Base-by-base conservation (phyloP, 2,329 filamentous ascomycete genomes). In the Cercospora zeae-maydis region DNA sequence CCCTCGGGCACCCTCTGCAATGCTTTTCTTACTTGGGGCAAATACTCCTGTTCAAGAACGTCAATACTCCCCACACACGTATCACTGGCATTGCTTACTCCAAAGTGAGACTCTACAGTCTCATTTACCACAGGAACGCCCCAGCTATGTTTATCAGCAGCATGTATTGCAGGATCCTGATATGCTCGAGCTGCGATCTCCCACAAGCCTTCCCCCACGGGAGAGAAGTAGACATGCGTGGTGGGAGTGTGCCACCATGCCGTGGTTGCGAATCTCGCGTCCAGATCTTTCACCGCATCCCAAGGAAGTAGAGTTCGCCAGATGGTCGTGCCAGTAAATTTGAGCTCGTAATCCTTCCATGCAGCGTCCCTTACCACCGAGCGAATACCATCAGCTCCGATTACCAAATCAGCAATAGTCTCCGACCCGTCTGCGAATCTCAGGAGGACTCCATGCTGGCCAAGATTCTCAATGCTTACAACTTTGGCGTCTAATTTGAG, bases 331-430 rank as follows among this genome's bases (percentile, higher is more conserved):
- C 81, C 81, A 33, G 74, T 83, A 65, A 83, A 83, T 45, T 75
- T 74, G 57, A 83, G 78, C 13, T 70, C 70, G 66, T 82, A 79
- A 0, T 75, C 73, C 0, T 78, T 77, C 42, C 79, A 80, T 0
- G 77, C 72, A n/a, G 74, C 70, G 7, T 78, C 74, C 37, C 79
- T 72, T 1, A 82, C 77, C 16, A 81, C 78, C 4, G 81, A 83
- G 61, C 81, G 78, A 57, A 84, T 83, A 2, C 83, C 81, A 67
- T 85, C 81, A 4, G 80, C 82, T 0, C 82, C 83, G 1, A 85
- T 49, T n/a, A 64, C 62, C 4, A 66, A 56, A 21, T 66, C 59
- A 31, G 62, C 62, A 13, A 59, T 24, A 3, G 34, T 34, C 8
- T 30, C 36, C 11, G 39, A 37, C 1, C 58, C 76, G 65, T 85